Evolutionary conservation across 495 filamentous ascomycete species (phyloP).

Genomic region (Tuber magnatum): DNA sequence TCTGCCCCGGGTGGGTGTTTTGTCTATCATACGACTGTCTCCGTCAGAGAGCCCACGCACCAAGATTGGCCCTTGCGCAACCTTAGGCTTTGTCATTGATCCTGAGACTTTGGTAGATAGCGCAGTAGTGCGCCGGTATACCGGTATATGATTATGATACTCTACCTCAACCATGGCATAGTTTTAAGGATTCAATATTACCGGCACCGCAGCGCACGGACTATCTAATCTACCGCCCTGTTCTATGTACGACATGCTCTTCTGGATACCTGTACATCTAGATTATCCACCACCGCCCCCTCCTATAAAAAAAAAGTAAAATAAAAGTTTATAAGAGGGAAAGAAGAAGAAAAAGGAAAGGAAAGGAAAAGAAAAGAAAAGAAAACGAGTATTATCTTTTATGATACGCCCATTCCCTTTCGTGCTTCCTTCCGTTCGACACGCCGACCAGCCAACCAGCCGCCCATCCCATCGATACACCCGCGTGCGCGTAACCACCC

Average conservation of each 20-base stretch:
- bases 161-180: background rate
- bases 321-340: background rate
- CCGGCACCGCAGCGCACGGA: background rate
- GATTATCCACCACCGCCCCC: background rate
- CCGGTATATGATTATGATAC: background rate
- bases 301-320: background rate
- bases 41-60: too few relatives aligned
- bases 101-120: background rate
- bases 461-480: background rate
- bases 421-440: background rate
- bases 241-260: background rate
- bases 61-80: background rate
- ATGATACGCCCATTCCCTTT: background rate
- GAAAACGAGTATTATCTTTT: background rate
- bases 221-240: background rate
- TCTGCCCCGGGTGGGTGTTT: background rate
- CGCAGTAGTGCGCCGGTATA: too few relatives aligned
- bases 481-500: background rate
- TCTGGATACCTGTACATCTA: background rate
- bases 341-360: background rate
- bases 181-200: background rate
- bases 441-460: background rate
- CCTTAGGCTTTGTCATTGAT: background rate
- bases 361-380: background rate
- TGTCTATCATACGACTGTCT: background rate